A percentile compares a stretch with the other conserved stretches of the same genome.
Conservation (phyloP, 1,284 basidiomycete genomes). For the Irpex sp. region DNA sequence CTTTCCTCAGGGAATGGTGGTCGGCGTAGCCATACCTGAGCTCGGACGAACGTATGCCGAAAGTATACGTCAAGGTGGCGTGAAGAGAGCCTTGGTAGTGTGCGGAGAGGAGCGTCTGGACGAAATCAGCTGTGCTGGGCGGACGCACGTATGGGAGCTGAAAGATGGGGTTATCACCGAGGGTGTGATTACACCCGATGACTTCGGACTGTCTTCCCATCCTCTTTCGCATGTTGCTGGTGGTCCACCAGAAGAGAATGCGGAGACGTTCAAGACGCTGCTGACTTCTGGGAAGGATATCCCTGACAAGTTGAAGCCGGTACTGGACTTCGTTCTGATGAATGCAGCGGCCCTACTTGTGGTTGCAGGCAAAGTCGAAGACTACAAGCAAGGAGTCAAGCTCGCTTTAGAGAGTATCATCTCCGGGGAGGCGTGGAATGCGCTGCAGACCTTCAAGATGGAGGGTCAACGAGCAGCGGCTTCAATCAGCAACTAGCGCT, state of each 20-base stretch:
- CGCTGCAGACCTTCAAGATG: constrained; percentile 53
- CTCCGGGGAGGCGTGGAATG: constrained; percentile 74
- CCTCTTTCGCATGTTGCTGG: constrained; percentile 71
- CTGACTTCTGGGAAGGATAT: constrained; percentile 50
- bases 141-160: constrained; percentile 77
- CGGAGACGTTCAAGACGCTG: constrained; percentile 57
- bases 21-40: constrained; percentile 85
- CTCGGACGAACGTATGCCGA: constrained; percentile 86
- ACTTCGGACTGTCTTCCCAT: constrained; percentile 75
- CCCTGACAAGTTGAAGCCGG: constrained; percentile 51
- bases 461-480: constrained; percentile 15
- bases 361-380: constrained; percentile 68
- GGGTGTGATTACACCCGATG: constrained; percentile 46
- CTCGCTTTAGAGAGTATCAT: constrained; percentile 72
- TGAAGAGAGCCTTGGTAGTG: constrained; percentile 86
- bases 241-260: constrained; percentile 73
- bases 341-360: constrained; percentile 84
- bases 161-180: constrained; percentile 51
- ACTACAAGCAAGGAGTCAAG: constrained; percentile 70
- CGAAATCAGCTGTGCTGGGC: constrained; percentile 91
- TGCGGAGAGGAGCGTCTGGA: constrained; percentile 92
- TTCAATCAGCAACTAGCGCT: neutral
- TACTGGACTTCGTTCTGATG: constrained; percentile 81
- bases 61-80: constrained; percentile 65
- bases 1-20: constrained; percentile 79